phyloP scores from a whole-genome alignment of 176 grass and related monocot genomes.

The Alloteropsis semialata region DNA sequence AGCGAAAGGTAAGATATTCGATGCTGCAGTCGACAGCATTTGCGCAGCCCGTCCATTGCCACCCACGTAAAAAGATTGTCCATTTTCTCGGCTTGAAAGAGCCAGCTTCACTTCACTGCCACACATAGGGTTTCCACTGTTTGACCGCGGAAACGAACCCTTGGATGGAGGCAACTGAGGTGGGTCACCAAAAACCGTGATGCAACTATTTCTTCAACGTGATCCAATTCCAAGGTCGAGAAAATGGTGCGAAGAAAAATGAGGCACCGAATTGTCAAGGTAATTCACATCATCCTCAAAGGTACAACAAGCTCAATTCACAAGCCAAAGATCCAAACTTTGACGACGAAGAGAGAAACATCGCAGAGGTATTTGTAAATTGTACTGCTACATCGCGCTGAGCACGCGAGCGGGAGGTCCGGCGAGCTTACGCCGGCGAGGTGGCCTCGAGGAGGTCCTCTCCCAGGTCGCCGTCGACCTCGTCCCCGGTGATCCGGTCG shows the following conservation, averaged over 20 bases:
- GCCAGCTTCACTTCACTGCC: conserved; percentile 16
- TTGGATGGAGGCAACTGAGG: background rate
- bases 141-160: background rate
- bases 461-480: conserved; percentile 37
- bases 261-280: background rate
- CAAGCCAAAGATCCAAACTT: conserved; percentile 11
- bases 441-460: conserved; percentile 4
- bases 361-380: background rate
- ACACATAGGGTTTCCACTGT: conserved; percentile 5
- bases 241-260: background rate
- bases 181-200: background rate
- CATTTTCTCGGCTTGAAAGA: conserved; percentile 9
- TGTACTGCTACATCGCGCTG: background rate
- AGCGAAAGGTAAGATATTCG: background rate
- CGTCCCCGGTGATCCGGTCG: conserved; percentile 65
- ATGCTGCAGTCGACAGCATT: background rate
- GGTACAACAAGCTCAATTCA: conserved; percentile 15
- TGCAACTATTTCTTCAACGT: background rate
- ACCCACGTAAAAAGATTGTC: background rate
- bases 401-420: background rate
- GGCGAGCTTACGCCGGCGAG: conserved; percentile 16
- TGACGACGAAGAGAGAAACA: background rate
- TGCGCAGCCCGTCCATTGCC: background rate
- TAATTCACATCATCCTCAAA: conserved; percentile 6
- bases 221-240: background rate